These are phyloP conservation scores for Sugiyamaella qingdaonensis DNA, from an alignment of 805 yeast genomes.

Conservation along the genomic window DNA sequence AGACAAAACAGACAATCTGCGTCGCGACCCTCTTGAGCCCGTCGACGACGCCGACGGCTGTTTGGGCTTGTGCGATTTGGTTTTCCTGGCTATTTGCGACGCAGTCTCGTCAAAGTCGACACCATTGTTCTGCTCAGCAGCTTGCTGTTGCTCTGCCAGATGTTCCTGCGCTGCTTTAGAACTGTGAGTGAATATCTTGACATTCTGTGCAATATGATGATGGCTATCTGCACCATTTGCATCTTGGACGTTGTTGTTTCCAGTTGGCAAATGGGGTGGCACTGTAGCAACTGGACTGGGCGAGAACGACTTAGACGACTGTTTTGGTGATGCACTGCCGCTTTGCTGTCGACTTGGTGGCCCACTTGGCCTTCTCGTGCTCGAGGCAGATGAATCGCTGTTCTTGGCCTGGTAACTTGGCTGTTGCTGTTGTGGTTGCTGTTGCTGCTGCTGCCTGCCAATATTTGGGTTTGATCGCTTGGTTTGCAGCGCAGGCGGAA, in stretches of 20 bases:
- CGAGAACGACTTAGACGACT: background rate
- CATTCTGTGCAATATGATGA: background rate
- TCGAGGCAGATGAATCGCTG: too few relatives aligned
- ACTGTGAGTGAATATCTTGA: slow-evolving; percentile 4
- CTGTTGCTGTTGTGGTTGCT: too few relatives aligned
- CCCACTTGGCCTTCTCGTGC: too few relatives aligned
- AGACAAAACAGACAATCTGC: slow-evolving; percentile 15
- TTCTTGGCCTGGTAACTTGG: background rate
- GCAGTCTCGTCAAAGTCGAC: background rate
- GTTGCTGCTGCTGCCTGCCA: background rate
- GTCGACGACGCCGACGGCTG: slow-evolving; percentile 17
- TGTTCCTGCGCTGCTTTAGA: background rate
- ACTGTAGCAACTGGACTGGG: too few relatives aligned
- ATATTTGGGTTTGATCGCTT: background rate
- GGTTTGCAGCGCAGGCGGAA: background rate
- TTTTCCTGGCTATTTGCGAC: background rate
- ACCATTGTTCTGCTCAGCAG: background rate
- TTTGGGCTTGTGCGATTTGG: slow-evolving; percentile 3
- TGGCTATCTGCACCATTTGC: background rate
- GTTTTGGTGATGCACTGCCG: background rate
- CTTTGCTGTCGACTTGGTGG: background rate
- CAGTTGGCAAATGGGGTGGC: too few relatives aligned
- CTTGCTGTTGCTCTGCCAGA: background rate
- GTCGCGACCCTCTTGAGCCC: slow-evolving; percentile 10
- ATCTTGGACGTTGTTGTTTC: too few relatives aligned